Percentiles rank a stretch among this genome's conserved stretches.
Conservation (phyloP, 2,329 filamentous ascomycete species). For the Alternaria arborescens region DNA sequence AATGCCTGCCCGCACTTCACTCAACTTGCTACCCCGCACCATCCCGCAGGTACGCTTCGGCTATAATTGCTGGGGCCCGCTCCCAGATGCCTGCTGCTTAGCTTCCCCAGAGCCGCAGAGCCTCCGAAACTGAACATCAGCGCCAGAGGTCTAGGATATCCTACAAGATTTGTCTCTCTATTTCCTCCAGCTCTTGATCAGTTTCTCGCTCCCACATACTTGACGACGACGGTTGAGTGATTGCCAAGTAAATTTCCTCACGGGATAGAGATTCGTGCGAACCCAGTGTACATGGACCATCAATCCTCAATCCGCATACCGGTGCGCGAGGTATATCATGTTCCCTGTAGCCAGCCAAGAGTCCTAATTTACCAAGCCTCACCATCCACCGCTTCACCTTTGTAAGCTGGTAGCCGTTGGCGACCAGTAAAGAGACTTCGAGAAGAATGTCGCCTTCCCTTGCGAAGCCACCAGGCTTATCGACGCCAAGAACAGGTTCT, state of each 20-base stretch:
- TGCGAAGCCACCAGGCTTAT: background rate
- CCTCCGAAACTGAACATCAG: background rate
- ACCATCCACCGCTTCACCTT: conserved; percentile 5
- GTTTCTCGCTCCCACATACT: background rate
- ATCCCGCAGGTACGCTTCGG: conserved; percentile 13
- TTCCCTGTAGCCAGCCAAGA: conserved; percentile 6
- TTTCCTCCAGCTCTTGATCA: background rate
- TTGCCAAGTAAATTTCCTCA: rapidly evolving
- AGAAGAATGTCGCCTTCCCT: background rate
- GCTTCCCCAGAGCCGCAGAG: background rate
- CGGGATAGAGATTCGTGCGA: no score
- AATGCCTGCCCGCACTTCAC: conserved; percentile 1
- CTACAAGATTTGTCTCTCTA: background rate
- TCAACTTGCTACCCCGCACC: conserved; percentile 22
- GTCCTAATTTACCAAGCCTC: conserved; percentile 5
- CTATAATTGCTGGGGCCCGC: conserved; percentile 8
- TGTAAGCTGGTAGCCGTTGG: conserved; percentile 5
- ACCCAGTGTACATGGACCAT: no score
- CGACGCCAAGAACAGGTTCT: background rate
- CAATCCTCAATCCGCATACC: no score
- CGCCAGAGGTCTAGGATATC: background rate
- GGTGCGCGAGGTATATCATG: no score
- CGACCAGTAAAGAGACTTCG: conserved; percentile 12
- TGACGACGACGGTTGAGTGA: no score
- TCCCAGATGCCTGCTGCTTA: background rate